Conservation (phyloP, 352 stramenopile genomes). For the Phytophthora cactorum region DNA sequence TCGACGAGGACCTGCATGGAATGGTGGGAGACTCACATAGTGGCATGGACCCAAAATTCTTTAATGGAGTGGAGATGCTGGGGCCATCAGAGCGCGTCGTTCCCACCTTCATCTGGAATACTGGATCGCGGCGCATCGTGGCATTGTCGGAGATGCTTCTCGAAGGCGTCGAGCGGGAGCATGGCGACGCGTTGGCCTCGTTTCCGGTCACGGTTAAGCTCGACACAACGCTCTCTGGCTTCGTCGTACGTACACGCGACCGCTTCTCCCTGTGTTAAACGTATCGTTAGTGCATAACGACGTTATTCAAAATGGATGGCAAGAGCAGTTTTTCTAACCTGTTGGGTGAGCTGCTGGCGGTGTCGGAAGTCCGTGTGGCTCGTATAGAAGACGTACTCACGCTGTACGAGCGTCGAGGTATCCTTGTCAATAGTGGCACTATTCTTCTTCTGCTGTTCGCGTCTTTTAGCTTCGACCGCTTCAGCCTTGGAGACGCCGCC, state of each 20-base stretch:
- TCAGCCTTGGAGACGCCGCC: slow-evolving; percentile 50
- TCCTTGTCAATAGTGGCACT: background rate
- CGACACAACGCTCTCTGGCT: slow-evolving; percentile 46
- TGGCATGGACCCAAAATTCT: slow-evolving; percentile 8
- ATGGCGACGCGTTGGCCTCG: slow-evolving; percentile 57
- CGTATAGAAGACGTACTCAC: slow-evolving; percentile 69
- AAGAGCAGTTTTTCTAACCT: slow-evolving; percentile 33
- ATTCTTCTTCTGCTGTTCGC: background rate
- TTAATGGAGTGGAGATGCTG: slow-evolving; percentile 11
- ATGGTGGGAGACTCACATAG: too few relatives aligned
- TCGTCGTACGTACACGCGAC: slow-evolving; percentile 61
- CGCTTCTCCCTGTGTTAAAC: slow-evolving; percentile 43
- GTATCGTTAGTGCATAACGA: background rate
- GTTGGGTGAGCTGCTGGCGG: slow-evolving; percentile 54
- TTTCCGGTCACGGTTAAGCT: slow-evolving; percentile 55
- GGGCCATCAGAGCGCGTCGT: slow-evolving; percentile 22
- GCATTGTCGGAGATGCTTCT: slow-evolving; percentile 35
- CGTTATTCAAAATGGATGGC: background rate
- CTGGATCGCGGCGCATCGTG: slow-evolving; percentile 18
- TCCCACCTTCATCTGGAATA: slow-evolving; percentile 12
- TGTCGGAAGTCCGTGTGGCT: slow-evolving; percentile 66
- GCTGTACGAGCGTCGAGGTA: slow-evolving; percentile 10
- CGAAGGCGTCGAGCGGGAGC: slow-evolving; percentile 53
- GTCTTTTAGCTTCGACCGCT: slow-evolving; percentile 35
- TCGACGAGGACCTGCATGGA: slow-evolving; percentile 25